Evolutionary conservation across 2,329 filamentous ascomycete genomes (phyloP).

Genomic region (Phaeoacremonium minimum): DNA sequence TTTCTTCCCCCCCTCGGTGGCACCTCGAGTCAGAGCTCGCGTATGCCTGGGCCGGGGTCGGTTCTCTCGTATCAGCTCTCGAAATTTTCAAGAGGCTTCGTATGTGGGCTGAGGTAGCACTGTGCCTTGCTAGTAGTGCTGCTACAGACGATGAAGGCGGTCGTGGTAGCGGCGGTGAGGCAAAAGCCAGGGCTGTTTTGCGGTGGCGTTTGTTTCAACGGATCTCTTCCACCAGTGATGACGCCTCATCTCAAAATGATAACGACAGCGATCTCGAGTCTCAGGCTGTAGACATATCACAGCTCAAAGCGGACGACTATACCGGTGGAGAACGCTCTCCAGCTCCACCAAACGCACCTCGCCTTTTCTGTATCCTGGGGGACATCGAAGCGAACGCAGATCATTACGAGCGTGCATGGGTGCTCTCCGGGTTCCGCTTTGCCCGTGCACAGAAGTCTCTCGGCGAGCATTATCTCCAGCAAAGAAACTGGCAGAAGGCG

Average conservation of each 20-base stretch:
- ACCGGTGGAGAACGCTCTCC: slow-evolving; percentile 64
- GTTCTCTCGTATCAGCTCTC: slow-evolving; percentile 81
- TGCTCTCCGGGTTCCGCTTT: slow-evolving; percentile 74
- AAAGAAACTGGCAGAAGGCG: slow-evolving; percentile 64
- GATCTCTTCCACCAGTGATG: slow-evolving; percentile 30
- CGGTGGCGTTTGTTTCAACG: slow-evolving; percentile 74
- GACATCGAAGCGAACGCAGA: slow-evolving; percentile 73
- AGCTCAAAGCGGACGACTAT: slow-evolving; percentile 49
- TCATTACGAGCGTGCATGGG: slow-evolving; percentile 85
- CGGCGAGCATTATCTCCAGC: slow-evolving; percentile 69
- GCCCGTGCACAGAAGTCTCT: slow-evolving; percentile 84
- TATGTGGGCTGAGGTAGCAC: slow-evolving; percentile 90
- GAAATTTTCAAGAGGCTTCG: slow-evolving; percentile 93
- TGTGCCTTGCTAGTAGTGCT: slow-evolving; percentile 70
- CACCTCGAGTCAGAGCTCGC: slow-evolving; percentile 92
- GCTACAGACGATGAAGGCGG: slow-evolving; percentile 59
- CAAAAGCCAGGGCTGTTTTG: slow-evolving; percentile 73
- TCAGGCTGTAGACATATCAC: slow-evolving; percentile 54
- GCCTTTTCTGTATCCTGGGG: slow-evolving; percentile 88
- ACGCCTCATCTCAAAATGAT: slow-evolving; percentile 26
- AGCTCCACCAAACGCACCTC: slow-evolving; percentile 75
- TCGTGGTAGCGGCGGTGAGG: slow-evolving; percentile 59
- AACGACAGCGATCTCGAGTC: slow-evolving; percentile 50
- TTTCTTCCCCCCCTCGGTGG: slow-evolving; percentile 85
- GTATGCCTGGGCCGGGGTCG: slow-evolving; percentile 84